phyloP scores from a whole-genome alignment of 129 eudicot species.

The Cynara cardunculus region DNA sequence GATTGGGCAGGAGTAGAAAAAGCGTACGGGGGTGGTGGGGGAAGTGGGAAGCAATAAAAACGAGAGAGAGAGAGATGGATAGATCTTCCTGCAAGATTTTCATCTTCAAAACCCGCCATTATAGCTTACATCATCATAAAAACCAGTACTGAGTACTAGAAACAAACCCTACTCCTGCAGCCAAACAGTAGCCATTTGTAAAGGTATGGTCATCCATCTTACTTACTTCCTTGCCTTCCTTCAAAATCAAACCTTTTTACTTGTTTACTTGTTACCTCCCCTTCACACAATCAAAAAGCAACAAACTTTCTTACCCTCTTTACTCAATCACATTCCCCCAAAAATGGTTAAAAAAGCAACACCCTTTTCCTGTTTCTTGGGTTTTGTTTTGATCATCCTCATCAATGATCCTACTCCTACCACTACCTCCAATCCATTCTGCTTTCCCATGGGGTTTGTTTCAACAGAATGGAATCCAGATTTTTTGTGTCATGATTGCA shows the following conservation, averaged over 20 bases:
- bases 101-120: slow-evolving; percentile 19
- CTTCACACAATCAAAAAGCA: slow-evolving; percentile 27
- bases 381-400: not conserved
- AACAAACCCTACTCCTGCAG: slow-evolving; percentile 39
- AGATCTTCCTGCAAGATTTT: slow-evolving; percentile 36
- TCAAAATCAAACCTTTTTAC: not conserved
- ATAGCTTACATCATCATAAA: slow-evolving; percentile 32
- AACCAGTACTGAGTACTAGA: slow-evolving; percentile 20
- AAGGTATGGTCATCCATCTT: slow-evolving; percentile 25
- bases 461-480: slow-evolving; percentile 41
- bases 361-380: slow-evolving; percentile 31
- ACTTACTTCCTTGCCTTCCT: not conserved
- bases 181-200: slow-evolving; percentile 23
- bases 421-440: too few species aligned
- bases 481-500: slow-evolving; percentile 55
- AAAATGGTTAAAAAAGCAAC: slow-evolving; percentile 33
- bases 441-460: slow-evolving; percentile 11
- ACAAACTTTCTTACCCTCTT: slow-evolving; percentile 25
- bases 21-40: slow-evolving; percentile 26
- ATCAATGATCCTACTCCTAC: not conserved
- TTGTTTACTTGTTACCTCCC: slow-evolving; percentile 9
- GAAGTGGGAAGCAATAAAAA: slow-evolving; percentile 13
- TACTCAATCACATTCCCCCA: slow-evolving; percentile 26
- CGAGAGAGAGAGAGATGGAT: not conserved
- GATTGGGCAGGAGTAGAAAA: not conserved